Conservation (phyloP, 441 rosid species). For the Pelargonium fulgidum region DNA sequence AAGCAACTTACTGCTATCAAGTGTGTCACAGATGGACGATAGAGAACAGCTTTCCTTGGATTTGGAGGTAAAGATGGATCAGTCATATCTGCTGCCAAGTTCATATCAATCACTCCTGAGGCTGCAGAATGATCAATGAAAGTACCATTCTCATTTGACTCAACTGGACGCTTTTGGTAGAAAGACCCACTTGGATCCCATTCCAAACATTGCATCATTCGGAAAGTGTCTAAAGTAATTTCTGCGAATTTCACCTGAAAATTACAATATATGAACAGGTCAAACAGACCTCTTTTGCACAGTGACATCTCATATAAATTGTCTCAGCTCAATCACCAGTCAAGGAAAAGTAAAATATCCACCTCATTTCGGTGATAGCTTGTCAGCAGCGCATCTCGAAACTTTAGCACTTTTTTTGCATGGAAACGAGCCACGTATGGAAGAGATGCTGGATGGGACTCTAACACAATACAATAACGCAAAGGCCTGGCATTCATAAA, state of each 20-base stretch:
- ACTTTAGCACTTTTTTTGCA: slow-evolving; percentile 69
- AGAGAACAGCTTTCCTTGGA: slow-evolving; percentile 82
- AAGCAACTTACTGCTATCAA: slow-evolving; percentile 70
- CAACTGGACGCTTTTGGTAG: slow-evolving; percentile 48
- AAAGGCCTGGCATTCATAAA: slow-evolving; percentile 57
- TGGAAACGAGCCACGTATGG: slow-evolving; percentile 75
- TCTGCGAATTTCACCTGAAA: slow-evolving; percentile 90
- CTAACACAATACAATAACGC: slow-evolving; percentile 58
- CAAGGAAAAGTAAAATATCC: slow-evolving; percentile 11
- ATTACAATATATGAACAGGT: slow-evolving; percentile 19
- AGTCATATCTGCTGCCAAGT: slow-evolving; percentile 58
- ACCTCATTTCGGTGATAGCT: slow-evolving; percentile 89
- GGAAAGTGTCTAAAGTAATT: slow-evolving; percentile 69
- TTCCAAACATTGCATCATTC: slow-evolving; percentile 93
- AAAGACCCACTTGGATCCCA: slow-evolving; percentile 89
- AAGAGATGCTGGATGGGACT: slow-evolving; percentile 64
- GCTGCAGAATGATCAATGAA: slow-evolving; percentile 62
- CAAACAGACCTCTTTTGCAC: slow-evolving; percentile 4
- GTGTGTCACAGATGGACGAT: slow-evolving; percentile 76
- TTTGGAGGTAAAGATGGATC: slow-evolving; percentile 76
- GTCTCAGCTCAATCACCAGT: slow-evolving; percentile 13
- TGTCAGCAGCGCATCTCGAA: slow-evolving; percentile 68
- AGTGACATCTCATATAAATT: neutral
- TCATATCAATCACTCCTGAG: slow-evolving; percentile 75
- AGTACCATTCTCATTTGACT: slow-evolving; percentile 63